phyloP scores from a whole-genome alignment of 139 green algal species.

The Micractinium conductrix region DNA sequence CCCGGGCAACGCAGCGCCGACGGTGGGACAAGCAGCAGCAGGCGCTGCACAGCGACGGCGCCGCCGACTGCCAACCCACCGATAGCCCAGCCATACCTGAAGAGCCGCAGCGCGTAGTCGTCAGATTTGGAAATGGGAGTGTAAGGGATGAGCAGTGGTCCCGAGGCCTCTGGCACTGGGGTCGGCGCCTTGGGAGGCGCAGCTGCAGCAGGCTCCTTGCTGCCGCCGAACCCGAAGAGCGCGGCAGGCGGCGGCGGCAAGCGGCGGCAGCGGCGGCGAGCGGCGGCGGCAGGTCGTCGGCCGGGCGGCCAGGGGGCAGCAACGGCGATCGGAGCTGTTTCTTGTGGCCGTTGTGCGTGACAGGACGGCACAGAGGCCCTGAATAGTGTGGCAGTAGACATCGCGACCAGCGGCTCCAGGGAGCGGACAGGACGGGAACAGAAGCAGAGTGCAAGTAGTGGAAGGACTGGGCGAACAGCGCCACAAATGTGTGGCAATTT shows the following conservation, averaged over 20 bases:
- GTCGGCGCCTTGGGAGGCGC: neutral
- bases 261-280: too few species aligned
- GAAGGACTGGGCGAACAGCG: too few species aligned
- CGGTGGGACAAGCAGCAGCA: neutral
- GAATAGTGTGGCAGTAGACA: too few species aligned
- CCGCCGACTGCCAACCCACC: too few species aligned
- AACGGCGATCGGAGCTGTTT: too few species aligned
- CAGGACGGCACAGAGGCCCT: too few species aligned
- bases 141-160: slow-evolving; percentile 28
- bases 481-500: too few species aligned
- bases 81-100: neutral
- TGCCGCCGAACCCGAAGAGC: slow-evolving; percentile 28
- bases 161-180: neutral
- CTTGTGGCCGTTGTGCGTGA: too few species aligned
- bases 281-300: neutral
- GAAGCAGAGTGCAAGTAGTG: too few species aligned
- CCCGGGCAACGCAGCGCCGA: neutral
- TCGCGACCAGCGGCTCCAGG: too few species aligned
- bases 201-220: neutral
- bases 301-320: neutral
- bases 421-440: too few species aligned
- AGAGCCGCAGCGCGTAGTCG: slow-evolving; percentile 20
- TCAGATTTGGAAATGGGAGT: slow-evolving; percentile 31
- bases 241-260: neutral
- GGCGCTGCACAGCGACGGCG: neutral